A percentile compares a stretch with the other conserved stretches of the same genome.
Conservation (phyloP, 2,329 filamentous ascomycete genomes). For the Hypoxylon sp. region DNA sequence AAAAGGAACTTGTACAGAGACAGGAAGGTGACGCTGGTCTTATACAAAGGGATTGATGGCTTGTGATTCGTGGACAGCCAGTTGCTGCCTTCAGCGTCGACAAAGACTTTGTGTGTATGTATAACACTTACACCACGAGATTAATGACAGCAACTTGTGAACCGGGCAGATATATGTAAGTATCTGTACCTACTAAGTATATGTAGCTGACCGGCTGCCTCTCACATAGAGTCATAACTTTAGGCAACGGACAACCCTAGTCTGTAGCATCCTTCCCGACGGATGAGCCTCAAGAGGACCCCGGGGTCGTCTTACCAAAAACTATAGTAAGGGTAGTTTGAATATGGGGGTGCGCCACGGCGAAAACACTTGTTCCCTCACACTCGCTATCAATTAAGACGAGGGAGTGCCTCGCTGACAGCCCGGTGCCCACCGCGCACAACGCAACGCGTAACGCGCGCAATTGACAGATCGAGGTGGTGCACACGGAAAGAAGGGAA, state of each 20-base stretch:
- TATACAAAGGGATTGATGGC: conserved; percentile 40
- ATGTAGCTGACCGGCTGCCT: conserved; percentile 45
- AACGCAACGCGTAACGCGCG: conserved; percentile 43
- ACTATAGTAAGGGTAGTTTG: conserved; percentile 17
- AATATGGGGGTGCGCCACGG: conserved; percentile 29
- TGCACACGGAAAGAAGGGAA: conserved; percentile 28
- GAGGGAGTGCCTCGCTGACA: conserved; percentile 38
- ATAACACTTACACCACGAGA: conserved; percentile 40
- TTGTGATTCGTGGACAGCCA: conserved; percentile 44
- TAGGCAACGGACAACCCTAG: conserved; percentile 46
- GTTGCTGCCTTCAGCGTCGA: conserved; percentile 43
- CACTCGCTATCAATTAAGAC: conserved; percentile 23
- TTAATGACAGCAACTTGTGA: conserved; percentile 30
- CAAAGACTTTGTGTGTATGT: conserved; percentile 34
- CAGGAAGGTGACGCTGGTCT: conserved; percentile 39
- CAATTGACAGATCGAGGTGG: conserved; percentile 32
- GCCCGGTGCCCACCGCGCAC: conserved; percentile 25
- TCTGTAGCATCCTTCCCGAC: conserved; percentile 44
- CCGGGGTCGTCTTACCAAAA: conserved; percentile 41
- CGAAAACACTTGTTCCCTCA: conserved; percentile 37
- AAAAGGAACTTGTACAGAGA: conserved; percentile 28
- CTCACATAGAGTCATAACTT: conserved; percentile 48
- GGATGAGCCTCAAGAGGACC: conserved; percentile 46
- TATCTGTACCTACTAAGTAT: conserved; percentile 44
- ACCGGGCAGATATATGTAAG: conserved; percentile 35